Evolutionary conservation across 768 basidiomycete genomes (phyloP), one percentile per base, ranked within the genome.

Genomic region (Ephemerocybe angulata): DNA sequence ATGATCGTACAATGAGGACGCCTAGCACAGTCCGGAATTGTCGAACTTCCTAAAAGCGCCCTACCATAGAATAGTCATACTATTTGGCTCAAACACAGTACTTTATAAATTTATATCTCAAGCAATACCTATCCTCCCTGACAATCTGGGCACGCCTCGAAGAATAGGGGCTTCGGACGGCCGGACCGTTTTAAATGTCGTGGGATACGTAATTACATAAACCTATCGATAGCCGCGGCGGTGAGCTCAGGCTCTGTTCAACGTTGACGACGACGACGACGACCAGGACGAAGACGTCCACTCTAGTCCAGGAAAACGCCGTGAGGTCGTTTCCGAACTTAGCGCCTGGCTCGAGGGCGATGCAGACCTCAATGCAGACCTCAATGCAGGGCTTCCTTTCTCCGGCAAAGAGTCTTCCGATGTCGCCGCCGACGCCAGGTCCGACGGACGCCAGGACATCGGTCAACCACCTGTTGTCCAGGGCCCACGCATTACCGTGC

Each of bases 401-500:
- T 29, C 65, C 66, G 24, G 47, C 59, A 55, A 49, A 43, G 50
- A 58, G 42, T 61, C 37, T 42, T 52, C 44, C n/a, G 47, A 37
- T 24, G 37, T 43, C 44, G 48, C 48, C 40, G 29, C 53, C 43
- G 27, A 43, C 53, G 24, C 43, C 43, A 6, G 44, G 53, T 42
- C 47, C 73, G 59, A 67, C 68, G 56, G 81, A 84, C 65, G 75
- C 81, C 52, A 76, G 80, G 58, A 77, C 85, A 47, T 86, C 87
- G 41, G 85, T 90, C 53, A 76, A 73, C 60, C 85, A 88, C 64
- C 75, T 91, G 38, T 76, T 91, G 58, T 73, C 80, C 29, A 78
- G 77, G 67, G 87, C 86, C 8, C 82, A 82, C 69, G 75, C 82
- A 57, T 72, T 88, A 55, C 87, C 89, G 38, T 91, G 89, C 71